These are phyloP conservation scores for Anethum foeniculum DNA, from an alignment of 140 eudicot genomes.

Conservation along the genomic window DNA sequence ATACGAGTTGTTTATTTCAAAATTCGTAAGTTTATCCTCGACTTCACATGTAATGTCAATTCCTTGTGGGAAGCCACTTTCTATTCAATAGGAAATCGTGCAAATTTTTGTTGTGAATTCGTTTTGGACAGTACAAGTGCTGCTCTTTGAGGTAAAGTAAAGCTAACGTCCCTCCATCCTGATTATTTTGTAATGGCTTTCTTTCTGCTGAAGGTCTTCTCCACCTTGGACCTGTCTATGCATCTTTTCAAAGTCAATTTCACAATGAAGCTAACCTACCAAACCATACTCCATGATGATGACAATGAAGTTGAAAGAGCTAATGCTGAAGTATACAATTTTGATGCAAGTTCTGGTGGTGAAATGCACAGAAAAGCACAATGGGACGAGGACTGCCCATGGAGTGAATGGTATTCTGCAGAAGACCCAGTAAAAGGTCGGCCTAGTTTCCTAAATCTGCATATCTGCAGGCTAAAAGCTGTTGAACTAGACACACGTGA, in stretches of 20 bases:
- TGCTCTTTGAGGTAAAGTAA: neutral
- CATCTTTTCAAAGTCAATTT: slow-evolving; percentile 61
- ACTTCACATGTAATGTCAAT: neutral
- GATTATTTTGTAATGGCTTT: neutral
- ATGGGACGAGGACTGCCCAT: slow-evolving; percentile 94
- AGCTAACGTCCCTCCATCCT: neutral
- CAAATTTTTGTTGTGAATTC: slow-evolving; percentile 2
- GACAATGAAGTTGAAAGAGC: slow-evolving; percentile 41
- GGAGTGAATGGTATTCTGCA: slow-evolving; percentile 94
- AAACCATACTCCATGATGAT: slow-evolving; percentile 68
- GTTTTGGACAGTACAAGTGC: neutral
- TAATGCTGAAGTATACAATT: slow-evolving; percentile 36
- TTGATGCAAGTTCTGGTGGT: slow-evolving; percentile 33
- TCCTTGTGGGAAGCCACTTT: neutral
- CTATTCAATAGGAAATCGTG: neutral
- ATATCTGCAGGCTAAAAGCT: neutral
- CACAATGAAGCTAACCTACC: slow-evolving; percentile 79
- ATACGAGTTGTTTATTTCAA: slow-evolving; percentile 83
- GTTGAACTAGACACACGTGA: neutral
- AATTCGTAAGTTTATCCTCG: slow-evolving; percentile 54
- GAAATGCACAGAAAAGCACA: slow-evolving; percentile 45
- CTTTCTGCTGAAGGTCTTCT: slow-evolving; percentile 49
- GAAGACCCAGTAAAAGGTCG: slow-evolving; percentile 89
- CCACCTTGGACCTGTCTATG: slow-evolving; percentile 74
- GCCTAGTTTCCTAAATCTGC: neutral